Evolutionary conservation across 768 basidiomycete genomes (phyloP), one percentile per base, ranked within the genome.

Genomic region (Podaxis rugospora): DNA sequence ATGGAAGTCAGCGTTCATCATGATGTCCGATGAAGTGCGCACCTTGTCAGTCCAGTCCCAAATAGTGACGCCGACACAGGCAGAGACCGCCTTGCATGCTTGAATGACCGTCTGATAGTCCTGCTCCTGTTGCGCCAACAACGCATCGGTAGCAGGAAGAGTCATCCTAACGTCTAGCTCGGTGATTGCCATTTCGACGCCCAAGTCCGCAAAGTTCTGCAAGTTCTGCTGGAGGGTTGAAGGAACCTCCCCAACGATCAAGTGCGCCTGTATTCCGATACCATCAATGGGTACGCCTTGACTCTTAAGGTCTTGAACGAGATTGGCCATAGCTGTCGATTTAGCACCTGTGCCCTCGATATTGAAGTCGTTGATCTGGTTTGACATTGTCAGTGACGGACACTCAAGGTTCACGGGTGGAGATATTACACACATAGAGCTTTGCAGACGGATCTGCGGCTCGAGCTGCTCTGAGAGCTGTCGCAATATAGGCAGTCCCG

Each of bases 161-260:
- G 75, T 76, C 75, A 85, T 83, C 49, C 85, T 75, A 65, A 83
- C 82, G 65, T 87, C 86, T 36, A 88, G 76, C 67, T 87, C 86
- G 1, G 86, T 88, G 62, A 87, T 79, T 4, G 85, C 85, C 28
- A 86, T 80, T 63, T 87, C 86, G 40, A 88, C 74, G 2, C 86
- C 85, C 27, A 87, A 78, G 14, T 80, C 78, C 4, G 82, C 77
- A 67, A 87, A 82, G 54, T 76, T 70, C 60, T 78, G 69, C 57
- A 86, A 71, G 64, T 82, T 83, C 13, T 76, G 68, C 61, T 77
- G 70, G 51, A 87, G 69, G 13, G 74, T 72, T 3, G 77, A 70
- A 5, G 84, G 82, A 35, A 86, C 75, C 62, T 78, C 65, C 27
- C 83, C 84, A 47, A 85, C 78, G 66, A 83, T 82, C 65, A 85